Evolutionary conservation across 768 basidiomycete species (phyloP).

Genomic region (Chlorophyllum brunneum): DNA sequence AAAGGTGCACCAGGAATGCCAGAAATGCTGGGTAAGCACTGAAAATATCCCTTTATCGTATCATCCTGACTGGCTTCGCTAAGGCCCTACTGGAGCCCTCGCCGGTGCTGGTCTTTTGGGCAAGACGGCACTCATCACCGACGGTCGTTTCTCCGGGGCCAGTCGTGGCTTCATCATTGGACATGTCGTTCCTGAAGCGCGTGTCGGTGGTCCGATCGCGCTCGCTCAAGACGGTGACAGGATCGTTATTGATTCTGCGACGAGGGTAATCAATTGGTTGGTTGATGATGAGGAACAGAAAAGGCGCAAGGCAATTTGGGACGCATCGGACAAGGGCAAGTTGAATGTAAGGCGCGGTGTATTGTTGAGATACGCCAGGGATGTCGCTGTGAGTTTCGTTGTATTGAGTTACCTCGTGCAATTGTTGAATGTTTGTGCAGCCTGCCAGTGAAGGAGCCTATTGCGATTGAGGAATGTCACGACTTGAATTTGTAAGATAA

Average conservation of each 20-base stretch:
- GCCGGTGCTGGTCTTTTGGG: conserved; percentile 80
- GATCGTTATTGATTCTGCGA: conserved; percentile 70
- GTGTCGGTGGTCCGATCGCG: conserved; percentile 82
- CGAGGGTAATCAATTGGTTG: conserved; percentile 65
- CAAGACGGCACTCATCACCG: conserved; percentile 80
- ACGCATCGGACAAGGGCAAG: conserved; percentile 56
- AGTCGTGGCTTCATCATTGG: conserved; percentile 55
- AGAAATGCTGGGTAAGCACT: conserved; percentile 48
- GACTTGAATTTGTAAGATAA: background rate
- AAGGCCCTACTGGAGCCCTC: conserved; percentile 78
- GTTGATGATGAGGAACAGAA: conserved; percentile 65
- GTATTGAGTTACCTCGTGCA: background rate
- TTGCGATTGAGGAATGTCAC: conserved; percentile 51
- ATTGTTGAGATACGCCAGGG: conserved; percentile 76
- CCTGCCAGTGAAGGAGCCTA: conserved; percentile 82
- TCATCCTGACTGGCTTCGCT: background rate
- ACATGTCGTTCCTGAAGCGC: conserved; percentile 59
- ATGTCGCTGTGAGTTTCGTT: conserved; percentile 70
- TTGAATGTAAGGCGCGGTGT: conserved; percentile 73
- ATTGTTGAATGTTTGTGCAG: conserved; percentile 31
- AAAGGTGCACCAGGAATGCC: conserved; percentile 94
- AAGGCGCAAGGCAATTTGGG: conserved; percentile 63
- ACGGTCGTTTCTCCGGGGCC: conserved; percentile 88
- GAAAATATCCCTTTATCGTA: background rate
- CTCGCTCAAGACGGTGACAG: conserved; percentile 80